Base-by-base conservation (phyloP, 768 basidiomycete genomes). In the Pulveroboletus sp. region DNA sequence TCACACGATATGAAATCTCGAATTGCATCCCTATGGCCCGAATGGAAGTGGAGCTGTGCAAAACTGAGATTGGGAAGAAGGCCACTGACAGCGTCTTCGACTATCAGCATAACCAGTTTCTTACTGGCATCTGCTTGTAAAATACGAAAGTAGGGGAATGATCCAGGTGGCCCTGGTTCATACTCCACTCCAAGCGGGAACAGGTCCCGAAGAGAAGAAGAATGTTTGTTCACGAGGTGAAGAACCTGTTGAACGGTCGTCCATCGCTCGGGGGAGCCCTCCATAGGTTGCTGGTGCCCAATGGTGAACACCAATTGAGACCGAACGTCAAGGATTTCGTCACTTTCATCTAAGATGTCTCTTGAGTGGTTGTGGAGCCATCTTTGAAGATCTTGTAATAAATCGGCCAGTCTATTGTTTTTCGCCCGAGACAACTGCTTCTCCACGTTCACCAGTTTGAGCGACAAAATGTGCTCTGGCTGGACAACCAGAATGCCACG, bases 391-490 rank as follows among this genome's bases (percentile, higher is more conserved):
- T 57, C 43, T 36, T 70, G 47, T 50, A 72, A 45, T 7, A 39
- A 24, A 17, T 39, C 17, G 1, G 62, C 57, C n/a, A 56, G 45
- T 6, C 40, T 14, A 23, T 21, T n/a, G 56, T 48, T 34, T 47
- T 40, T 10, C 72, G 51, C n/a, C n/a, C 21, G 16, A 1, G n/a
- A 9, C 33, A 66, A 44, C 16, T 60, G 55, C 38, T 45, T 57
- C 33, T 77, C 70, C 16, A 78, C 55, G 0, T 65, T 65, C 69
- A 72, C 70, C 23, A 80, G 63, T 46, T 70, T 66, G 51, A 74
- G 73, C 1, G 78, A 79, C 6, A 80, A 69, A 9, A 76, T 0
- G 75, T 80, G 76, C 40, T 80, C 76, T 1, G 77, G 78, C 35
- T 80, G 78, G 10, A 63, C 53, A 3, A n/a, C n/a, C n/a, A n/a